Conservation (phyloP, 192 early-diverging fungal species). For the Rhizophagus clarus region DNA sequence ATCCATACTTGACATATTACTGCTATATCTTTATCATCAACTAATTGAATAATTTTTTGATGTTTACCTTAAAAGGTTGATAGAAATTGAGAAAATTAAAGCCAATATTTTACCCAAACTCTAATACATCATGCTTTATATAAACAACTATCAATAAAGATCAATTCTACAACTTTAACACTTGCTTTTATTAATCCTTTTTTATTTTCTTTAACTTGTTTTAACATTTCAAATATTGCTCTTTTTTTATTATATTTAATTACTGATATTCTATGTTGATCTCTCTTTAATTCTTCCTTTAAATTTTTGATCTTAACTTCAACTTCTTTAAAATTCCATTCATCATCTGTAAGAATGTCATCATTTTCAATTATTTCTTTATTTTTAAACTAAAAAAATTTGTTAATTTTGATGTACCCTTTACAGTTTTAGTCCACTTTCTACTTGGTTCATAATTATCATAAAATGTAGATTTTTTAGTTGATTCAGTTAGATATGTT, state of each 20-base stretch:
- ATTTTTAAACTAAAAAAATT: too few species aligned
- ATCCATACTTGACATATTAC: background rate
- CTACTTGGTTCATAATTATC: too few species aligned
- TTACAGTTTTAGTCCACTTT: too few species aligned
- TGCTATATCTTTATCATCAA: constrained; percentile 3
- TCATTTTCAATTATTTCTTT: too few species aligned
- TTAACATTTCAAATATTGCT: background rate
- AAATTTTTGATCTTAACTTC: too few species aligned
- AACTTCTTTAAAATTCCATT: too few species aligned
- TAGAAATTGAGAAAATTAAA: background rate
- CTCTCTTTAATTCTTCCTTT: too few species aligned
- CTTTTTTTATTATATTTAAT: background rate
- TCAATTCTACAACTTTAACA: background rate
- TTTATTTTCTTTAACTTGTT: background rate
- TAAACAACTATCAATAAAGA: background rate
- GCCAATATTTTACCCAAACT: background rate
- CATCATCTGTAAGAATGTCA: too few species aligned
- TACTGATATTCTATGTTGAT: background rate
- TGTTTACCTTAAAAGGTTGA: background rate
- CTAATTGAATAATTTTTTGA: background rate
- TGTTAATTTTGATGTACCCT: too few species aligned
- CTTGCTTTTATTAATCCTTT: background rate
- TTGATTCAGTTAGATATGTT: too few species aligned
- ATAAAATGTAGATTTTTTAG: too few species aligned
- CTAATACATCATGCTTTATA: too few species aligned